Conservation (phyloP, 805 yeast species). For the Pichia paraexigua region DNA sequence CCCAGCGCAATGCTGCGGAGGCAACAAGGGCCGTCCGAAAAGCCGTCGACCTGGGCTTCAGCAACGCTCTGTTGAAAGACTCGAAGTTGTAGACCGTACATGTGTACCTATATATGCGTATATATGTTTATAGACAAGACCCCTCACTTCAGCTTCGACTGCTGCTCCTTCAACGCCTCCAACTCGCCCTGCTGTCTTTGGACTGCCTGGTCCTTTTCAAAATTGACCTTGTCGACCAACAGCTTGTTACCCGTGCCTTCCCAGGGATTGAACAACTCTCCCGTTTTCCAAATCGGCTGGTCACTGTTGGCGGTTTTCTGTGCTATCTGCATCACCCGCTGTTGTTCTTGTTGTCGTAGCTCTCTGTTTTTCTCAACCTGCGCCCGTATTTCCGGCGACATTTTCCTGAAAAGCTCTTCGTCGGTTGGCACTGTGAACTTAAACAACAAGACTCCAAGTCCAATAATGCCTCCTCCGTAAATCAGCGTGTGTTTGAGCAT, state of each 20-base stretch:
- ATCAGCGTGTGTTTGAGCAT: conserved; percentile 25
- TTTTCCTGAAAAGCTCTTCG: conserved; percentile 60
- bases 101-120: no score
- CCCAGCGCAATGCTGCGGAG: conserved; percentile 41
- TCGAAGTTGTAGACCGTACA: no score
- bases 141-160: conserved; percentile 16
- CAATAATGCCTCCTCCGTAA: conserved; percentile 60
- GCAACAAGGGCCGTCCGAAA: conserved; percentile 33
- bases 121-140: background rate
- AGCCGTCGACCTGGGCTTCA: background rate
- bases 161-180: conserved; percentile 32
- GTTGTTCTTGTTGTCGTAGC: conserved; percentile 60
- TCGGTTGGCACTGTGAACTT: conserved; percentile 80
- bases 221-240: conserved; percentile 35
- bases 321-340: conserved; percentile 60
- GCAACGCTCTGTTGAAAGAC: background rate
- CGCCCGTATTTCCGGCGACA: conserved; percentile 78
- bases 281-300: conserved; percentile 82
- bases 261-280: conserved; percentile 62
- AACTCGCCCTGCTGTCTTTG: conserved; percentile 32
- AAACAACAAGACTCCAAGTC: conserved; percentile 61
- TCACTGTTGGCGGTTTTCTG: conserved; percentile 54
- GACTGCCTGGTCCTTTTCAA: conserved; percentile 41
- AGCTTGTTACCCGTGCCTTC: conserved; percentile 34
- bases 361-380: conserved; percentile 61